A percentile compares a stretch with the other conserved stretches of the same genome.
phyloP scores from a whole-genome alignment of 768 basidiomycete genomes.

The Russula abietina region DNA sequence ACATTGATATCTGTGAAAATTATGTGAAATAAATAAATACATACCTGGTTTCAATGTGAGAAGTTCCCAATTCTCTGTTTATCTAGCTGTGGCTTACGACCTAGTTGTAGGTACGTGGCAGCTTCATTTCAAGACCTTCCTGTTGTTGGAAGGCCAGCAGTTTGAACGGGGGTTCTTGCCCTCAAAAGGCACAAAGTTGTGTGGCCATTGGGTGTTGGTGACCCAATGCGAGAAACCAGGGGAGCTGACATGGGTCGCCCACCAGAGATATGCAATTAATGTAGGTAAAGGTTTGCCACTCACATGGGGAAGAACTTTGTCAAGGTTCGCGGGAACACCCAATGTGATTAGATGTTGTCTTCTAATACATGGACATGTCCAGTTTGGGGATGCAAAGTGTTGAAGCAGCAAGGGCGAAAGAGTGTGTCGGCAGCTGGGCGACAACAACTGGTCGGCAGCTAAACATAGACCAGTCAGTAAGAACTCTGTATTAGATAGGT shows the following conservation, averaged over 20 bases:
- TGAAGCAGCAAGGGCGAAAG: too few relatives aligned
- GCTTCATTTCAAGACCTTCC: constrained; percentile 35
- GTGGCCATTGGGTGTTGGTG: constrained; percentile 31
- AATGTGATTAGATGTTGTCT: constrained; percentile 86
- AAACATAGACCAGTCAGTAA: too few relatives aligned
- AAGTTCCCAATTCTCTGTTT: constrained; percentile 54
- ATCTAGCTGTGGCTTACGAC: constrained; percentile 73
- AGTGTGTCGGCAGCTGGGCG: too few relatives aligned
- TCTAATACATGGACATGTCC: constrained; percentile 88
- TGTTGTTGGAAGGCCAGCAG: constrained; percentile 35
- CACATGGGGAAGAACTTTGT: constrained; percentile 75
- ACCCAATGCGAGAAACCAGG: constrained; percentile 47
- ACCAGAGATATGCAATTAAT: constrained; percentile 79
- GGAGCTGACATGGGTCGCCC: constrained; percentile 81
- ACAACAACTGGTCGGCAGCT: too few relatives aligned
- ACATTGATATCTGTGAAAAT: not conserved
- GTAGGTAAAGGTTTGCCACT: constrained; percentile 65
- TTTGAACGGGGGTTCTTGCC: constrained; percentile 36
- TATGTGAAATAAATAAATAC: constrained; percentile 24
- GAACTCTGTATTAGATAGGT: too few relatives aligned
- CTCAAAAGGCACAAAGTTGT: constrained; percentile 44
- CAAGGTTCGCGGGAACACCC: constrained; percentile 91
- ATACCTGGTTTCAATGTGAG: constrained; percentile 63
- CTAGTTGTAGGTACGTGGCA: constrained; percentile 47
- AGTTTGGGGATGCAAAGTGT: constrained; percentile 80